Evolutionary conservation across 1,284 basidiomycete genomes (phyloP), one percentile per base, ranked within the genome.

Genomic region (Moesziomyces sp.): DNA sequence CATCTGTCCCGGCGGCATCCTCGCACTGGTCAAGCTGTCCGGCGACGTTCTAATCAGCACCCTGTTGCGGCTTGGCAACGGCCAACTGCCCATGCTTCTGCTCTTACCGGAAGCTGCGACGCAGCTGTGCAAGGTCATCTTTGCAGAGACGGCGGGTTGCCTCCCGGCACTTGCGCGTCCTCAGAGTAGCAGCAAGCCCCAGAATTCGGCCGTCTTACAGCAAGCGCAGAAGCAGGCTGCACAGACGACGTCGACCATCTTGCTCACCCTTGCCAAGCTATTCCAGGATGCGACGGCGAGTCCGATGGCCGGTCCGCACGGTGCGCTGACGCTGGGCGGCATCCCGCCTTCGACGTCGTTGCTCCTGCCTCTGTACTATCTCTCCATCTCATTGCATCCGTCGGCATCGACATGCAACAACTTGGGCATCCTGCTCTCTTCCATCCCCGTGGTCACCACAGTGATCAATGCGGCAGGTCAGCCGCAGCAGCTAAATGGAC

Each of bases 351-450:
- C 86, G 19, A 85, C 86, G 24, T 87, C 87, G 8, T 76, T 89
- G 21, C 81, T 87, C 40, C 84, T 90, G 21, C 78, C 89, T 42
- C 84, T 89, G 45, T 89, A 89, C 76, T 90, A 90, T 73, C 82
- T 89, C 47, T 88, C 89, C 0, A 84, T 89, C 5, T 86, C 88
- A 3, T 83, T 89, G 48, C 85, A 86, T 68, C 87, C 88, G 2
- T 87, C 87, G 4, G 87, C 89, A 3, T 88, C 88, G 49, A 88
- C 87, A 5, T 87, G 87, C 83, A 90, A 90, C 77, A 89, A 90
- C 63, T 85, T 89, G 21, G 89, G 89, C 23, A 89, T 90, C 61
- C 81, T 90, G 26, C 81, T 90, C 5, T 88, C 89, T 2, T 85
- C 86, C 2, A 83, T 89, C 43, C 82, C 85, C 2, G 78, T 84